Percentiles rank a stretch among this genome's conserved stretches.
These are phyloP conservation scores for Parastagonospora nodorum DNA, from an alignment of 2,329 filamentous ascomycete species.

Conservation along the genomic window DNA sequence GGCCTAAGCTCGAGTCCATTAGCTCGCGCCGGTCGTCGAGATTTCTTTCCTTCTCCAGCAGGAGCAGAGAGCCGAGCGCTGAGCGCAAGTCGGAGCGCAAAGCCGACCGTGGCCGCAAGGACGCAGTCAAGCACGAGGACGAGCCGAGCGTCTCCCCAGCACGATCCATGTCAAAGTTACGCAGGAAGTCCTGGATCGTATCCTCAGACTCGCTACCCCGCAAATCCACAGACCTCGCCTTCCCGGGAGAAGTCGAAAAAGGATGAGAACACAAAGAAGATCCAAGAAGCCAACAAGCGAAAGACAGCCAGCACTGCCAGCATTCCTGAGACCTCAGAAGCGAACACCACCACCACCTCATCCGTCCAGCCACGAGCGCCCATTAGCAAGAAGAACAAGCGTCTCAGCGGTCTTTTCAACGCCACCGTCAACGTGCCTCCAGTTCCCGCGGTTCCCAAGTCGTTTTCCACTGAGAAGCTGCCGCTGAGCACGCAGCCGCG, in stretches of 20 bases:
- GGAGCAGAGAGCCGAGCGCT: constrained; percentile 38
- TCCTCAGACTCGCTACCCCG: constrained; percentile 25
- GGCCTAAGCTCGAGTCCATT: constrained; percentile 25
- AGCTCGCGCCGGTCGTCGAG: constrained; percentile 42
- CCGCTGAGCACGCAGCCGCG: constrained; percentile 44
- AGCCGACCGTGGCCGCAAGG: constrained; percentile 30
- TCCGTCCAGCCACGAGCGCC: constrained; percentile 26
- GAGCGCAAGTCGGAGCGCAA: constrained; percentile 37
- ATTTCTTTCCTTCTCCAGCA: constrained; percentile 42
- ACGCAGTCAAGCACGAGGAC: constrained; percentile 30
- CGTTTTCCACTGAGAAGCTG: constrained; percentile 56
- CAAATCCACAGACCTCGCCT: constrained; percentile 19
- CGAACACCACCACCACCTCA: constrained; percentile 26
- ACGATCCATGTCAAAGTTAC: constrained; percentile 39
- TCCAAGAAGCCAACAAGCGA: constrained; percentile 28
- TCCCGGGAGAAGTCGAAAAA: constrained; percentile 23
- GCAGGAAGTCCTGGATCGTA: constrained; percentile 45
- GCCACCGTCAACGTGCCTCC: constrained; percentile 35
- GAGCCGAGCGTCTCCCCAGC: constrained; percentile 32
- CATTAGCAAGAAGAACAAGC: constrained; percentile 43
- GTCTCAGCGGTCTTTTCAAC: constrained; percentile 41
- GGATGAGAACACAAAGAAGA: constrained; percentile 23
- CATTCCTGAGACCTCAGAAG: constrained; percentile 38
- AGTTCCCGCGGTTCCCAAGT: constrained; percentile 52
- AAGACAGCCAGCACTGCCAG: constrained; percentile 30